Conservation (phyloP, 257 asterid species). For the Fraxinus anomala region DNA sequence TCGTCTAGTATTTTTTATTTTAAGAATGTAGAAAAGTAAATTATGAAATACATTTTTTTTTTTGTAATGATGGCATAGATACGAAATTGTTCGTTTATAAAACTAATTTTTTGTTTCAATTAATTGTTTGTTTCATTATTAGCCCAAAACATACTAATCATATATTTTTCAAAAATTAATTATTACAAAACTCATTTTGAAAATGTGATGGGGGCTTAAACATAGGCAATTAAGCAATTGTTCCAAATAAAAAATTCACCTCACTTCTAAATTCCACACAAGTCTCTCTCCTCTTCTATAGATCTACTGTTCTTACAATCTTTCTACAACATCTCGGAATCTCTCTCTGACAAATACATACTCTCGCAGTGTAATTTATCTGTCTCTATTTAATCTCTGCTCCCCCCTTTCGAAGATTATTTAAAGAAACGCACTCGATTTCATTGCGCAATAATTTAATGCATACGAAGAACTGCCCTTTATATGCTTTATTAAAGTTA, state of each 20-base stretch:
- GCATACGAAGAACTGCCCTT: neutral
- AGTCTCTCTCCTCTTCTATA: neutral
- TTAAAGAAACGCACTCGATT: neutral
- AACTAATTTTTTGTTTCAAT: no score
- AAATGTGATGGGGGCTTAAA: no score
- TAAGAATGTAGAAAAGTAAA: no score
- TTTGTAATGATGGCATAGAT: no score
- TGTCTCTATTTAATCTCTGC: neutral
- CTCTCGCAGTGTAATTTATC: neutral
- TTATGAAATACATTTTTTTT: no score
- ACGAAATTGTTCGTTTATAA: no score
- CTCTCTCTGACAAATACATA: neutral
- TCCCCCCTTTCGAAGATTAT: neutral
- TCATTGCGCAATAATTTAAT: neutral
- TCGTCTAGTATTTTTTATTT: no score
- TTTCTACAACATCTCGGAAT: neutral
- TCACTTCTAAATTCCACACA: neutral
- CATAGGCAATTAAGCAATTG: no score
- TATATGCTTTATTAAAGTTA: neutral
- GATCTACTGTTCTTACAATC: neutral
- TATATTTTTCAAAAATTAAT: no score
- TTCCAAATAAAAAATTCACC: neutral
- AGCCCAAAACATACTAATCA: no score
- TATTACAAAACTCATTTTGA: no score
- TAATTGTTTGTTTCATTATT: no score